Evolutionary conservation across 1,139 yeast genomes (phyloP), one percentile per base, ranked within the genome.

Genomic region (Hansenula anomala): DNA sequence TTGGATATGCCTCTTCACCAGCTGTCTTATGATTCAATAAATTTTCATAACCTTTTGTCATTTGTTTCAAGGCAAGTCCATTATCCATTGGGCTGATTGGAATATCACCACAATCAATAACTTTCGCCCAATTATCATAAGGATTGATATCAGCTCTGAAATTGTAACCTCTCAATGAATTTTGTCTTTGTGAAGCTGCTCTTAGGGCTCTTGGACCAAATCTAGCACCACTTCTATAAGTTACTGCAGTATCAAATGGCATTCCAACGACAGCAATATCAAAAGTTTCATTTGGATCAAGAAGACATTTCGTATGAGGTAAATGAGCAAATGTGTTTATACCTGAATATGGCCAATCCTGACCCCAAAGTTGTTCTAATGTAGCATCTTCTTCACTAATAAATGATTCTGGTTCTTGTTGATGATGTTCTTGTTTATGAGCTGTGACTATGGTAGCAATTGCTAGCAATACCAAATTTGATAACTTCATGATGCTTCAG

Each of bases 41-140:
- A 51, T 45, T 44, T 28, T 45, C 41, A 58, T 79, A 83, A 0
- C 79, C 94, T 51, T 66, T 61, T 9, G 78, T 71, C 92, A 84
- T 83, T 59, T 83, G 90, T 49, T 69, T 66, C 52, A 82, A 70
- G 0, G 90, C 92, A 45, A 84, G 61, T 16, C 61, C 52, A 54
- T 82, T 83, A 56, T 84, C 92, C 80, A 83, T 78, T 14, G 92
- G 92, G 1, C 88, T 71, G 15, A 82, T 78, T 2, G 92, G 90
- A 36, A 84, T 75, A 59, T 84, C 94, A n/a, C 87, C 88, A 63
- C 94, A 84, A 60, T 84, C 94, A 20, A 82, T 49, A 15, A 84
- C 63, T 36, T 63, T 70, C 18, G 90, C 89, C 88, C 90, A 81
- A 37, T 72, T 62, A 26, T 61, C 58, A 55, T 80, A 84, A 20